Base-by-base conservation (phyloP, 2,329 filamentous ascomycete genomes). In the Huntiella omanensis region DNA sequence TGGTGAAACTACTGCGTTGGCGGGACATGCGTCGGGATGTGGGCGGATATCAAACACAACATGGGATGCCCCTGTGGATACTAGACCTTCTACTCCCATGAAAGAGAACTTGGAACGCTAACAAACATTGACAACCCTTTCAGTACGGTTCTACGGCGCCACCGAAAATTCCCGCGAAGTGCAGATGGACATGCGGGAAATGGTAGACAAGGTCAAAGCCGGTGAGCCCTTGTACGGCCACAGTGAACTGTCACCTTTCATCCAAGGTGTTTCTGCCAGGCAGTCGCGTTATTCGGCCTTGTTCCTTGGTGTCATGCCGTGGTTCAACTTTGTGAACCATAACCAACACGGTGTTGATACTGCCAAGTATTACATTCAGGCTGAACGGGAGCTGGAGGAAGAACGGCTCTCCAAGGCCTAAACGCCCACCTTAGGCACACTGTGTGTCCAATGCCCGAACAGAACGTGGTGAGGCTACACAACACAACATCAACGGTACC, bases 281-380 rank as follows among this genome's bases (percentile, higher is more conserved):
- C 93, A 98, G 68, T 94, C 86, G 58, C 74, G 91, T 59, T 96
- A 94, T 69, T 80, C 83, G 34, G 81, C 82, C 36, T 69, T 91
- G 32, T 91, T 88, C 63, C 67, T 83, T 53, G 81, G 86, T 59
- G 75, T 88, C 46, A 67, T 98, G 48, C 87, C 88, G 35, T 96
- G 87, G 91, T 88, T 94, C 67, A 98, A 98, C 70, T 82, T 98
- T 65, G 88, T 94, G 58, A 96, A 98, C 65, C 91, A 98, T 65
- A 79, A 75, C 60, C 68, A 92, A 73, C 91, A 98, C 62, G 91
- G 91, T 55, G 83, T 98, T 49, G 91, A 98, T 62, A 98, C 91
- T 32, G 86, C 88, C 53, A 98, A 98, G 69, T 98, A 98, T 68
- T 98, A 93, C 65, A 80, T 80, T 60, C 85, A 93, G 62, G 91